Evolutionary conservation across 2,329 filamentous ascomycete genomes (phyloP).

Genomic region (Claviceps arundinis): DNA sequence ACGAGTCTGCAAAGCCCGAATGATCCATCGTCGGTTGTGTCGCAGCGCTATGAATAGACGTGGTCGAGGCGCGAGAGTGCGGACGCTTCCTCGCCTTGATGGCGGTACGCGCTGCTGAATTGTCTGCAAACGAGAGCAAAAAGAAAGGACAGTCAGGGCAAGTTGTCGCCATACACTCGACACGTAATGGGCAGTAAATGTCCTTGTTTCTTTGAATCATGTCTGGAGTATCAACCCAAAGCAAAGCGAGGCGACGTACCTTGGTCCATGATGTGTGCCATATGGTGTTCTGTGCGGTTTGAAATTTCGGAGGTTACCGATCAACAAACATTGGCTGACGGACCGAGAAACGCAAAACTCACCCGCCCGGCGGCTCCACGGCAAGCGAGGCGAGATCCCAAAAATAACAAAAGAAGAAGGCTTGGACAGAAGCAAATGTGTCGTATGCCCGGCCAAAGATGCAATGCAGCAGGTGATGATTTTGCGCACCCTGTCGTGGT

Average conservation of each 20-base stretch:
- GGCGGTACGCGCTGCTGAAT: slow-evolving; percentile 17
- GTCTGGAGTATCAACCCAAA: slow-evolving; percentile 2
- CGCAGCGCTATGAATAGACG: slow-evolving; percentile 40
- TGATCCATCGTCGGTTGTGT: slow-evolving; percentile 40
- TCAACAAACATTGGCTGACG: slow-evolving; percentile 27
- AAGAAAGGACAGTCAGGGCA: slow-evolving; percentile 4
- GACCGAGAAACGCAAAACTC: slow-evolving; percentile 6
- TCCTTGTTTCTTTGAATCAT: slow-evolving; percentile 3
- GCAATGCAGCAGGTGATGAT: slow-evolving; percentile 1
- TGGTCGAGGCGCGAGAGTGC: slow-evolving; percentile 41
- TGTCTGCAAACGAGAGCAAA: slow-evolving; percentile 12
- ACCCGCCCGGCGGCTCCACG: slow-evolving; percentile 4
- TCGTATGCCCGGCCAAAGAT: slow-evolving; percentile 1
- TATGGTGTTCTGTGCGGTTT: slow-evolving; percentile 12
- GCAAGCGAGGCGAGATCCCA: slow-evolving; percentile 5
- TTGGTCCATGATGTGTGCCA: slow-evolving; percentile 19
- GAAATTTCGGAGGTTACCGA: slow-evolving; percentile 15
- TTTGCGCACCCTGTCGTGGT: slow-evolving; percentile 16
- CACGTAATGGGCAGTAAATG: slow-evolving; percentile 1
- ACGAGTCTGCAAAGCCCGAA: slow-evolving; percentile 27
- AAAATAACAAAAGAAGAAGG: slow-evolving; percentile 4
- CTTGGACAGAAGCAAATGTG: slow-evolving; percentile 7
- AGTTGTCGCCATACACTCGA: not conserved
- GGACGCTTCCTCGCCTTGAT: slow-evolving; percentile 35
- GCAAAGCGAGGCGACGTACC: slow-evolving; percentile 17